phyloP scores from a whole-genome alignment of 2,329 filamentous ascomycete genomes.

The Sordariomycetes sp. region DNA sequence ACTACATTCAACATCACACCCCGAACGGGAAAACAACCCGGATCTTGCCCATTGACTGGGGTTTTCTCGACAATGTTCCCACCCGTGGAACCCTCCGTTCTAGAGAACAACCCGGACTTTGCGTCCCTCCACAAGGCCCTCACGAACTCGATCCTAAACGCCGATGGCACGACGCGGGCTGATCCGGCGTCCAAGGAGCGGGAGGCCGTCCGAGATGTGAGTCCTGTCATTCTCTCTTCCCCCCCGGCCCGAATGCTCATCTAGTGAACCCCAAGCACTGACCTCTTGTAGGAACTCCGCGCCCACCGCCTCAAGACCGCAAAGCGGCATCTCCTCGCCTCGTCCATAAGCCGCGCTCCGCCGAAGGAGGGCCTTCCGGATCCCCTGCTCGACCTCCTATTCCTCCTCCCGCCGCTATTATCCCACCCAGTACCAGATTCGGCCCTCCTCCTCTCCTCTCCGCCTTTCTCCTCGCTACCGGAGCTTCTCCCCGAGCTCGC shows the following conservation, averaged over 20 bases:
- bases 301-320: slow-evolving; percentile 34
- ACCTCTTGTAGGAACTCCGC: slow-evolving; percentile 32
- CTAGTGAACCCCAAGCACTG: background rate
- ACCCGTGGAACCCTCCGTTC: slow-evolving; percentile 41
- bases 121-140: slow-evolving; percentile 46
- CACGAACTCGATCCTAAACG: slow-evolving; percentile 41
- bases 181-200: slow-evolving; percentile 38
- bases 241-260: too few species aligned
- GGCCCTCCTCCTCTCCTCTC: slow-evolving; percentile 34
- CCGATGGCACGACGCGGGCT: slow-evolving; percentile 46
- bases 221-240: slow-evolving; percentile 1
- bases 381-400: slow-evolving; percentile 24
- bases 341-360: slow-evolving; percentile 34
- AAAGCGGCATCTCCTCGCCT: slow-evolving; percentile 37
- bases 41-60: too few species aligned
- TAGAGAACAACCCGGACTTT: slow-evolving; percentile 49
- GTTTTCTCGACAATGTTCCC: slow-evolving; percentile 38
- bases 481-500: slow-evolving; percentile 35
- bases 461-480: slow-evolving; percentile 37
- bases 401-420: slow-evolving; percentile 41
- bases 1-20: too few species aligned
- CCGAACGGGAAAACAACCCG: too few species aligned
- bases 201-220: slow-evolving; percentile 36
- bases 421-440: slow-evolving; percentile 16
- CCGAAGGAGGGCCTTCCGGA: slow-evolving; percentile 30